Conservation (phyloP, 2,329 filamentous ascomycete genomes). For the Thelonectria olida region DNA sequence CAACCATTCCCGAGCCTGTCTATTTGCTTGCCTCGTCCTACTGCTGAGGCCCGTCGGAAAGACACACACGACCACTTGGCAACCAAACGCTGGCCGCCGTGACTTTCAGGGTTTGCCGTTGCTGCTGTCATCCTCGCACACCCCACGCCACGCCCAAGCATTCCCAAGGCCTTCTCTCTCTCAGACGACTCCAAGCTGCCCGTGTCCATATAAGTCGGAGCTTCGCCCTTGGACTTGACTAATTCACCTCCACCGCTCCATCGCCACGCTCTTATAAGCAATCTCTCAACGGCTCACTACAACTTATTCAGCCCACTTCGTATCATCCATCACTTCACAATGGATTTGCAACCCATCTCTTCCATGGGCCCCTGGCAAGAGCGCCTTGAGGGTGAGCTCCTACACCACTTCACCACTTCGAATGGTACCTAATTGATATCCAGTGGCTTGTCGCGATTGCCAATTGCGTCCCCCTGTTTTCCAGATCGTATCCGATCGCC, state of each 20-base stretch:
- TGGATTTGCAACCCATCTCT: conserved; percentile 37
- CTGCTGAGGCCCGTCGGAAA: conserved; percentile 32
- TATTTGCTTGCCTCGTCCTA: conserved; percentile 33
- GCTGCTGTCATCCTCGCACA: conserved; percentile 17
- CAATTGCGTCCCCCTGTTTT: conserved; percentile 67
- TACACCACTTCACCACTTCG: not conserved
- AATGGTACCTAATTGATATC: conserved; percentile 17
- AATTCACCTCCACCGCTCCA: conserved; percentile 5
- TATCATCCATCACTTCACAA: conserved; percentile 15
- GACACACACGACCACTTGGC: conserved; percentile 28
- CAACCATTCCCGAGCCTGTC: conserved; percentile 28
- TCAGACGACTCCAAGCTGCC: conserved; percentile 11
- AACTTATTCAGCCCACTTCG: not conserved
- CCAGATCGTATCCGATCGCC: conserved; percentile 77
- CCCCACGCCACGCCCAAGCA: conserved; percentile 28
- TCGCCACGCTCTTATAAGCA: not conserved
- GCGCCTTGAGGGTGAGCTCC: conserved; percentile 60
- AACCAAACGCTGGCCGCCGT: conserved; percentile 21
- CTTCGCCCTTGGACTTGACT: conserved; percentile 11
- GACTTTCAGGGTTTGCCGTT: conserved; percentile 13
- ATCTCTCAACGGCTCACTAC: not conserved
- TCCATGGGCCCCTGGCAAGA: conserved; percentile 60
- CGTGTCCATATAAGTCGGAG: conserved; percentile 32
- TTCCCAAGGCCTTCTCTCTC: conserved; percentile 21
- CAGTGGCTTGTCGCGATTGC: conserved; percentile 67